Evolutionary conservation across 2,329 filamentous ascomycete species (phyloP), one percentile per base, ranked within the genome.

Genomic region (Aspergillus tamarii): DNA sequence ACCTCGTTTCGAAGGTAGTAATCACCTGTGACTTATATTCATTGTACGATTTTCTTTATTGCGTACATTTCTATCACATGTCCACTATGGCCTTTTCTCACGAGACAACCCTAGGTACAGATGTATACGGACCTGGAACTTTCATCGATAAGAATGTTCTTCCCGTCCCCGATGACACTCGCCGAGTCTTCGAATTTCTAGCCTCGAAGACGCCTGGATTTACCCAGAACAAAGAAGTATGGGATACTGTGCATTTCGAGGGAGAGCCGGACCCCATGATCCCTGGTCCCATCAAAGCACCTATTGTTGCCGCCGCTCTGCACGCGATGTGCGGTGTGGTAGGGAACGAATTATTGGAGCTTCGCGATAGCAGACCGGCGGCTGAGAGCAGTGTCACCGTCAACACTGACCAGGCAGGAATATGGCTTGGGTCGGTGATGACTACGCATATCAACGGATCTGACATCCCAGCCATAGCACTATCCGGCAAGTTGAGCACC

Each of bases 331-430:
- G 73, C 54, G 81, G 81, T 12, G 63, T 82, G 4, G 72, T 81
- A n/a, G 78, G 67, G 4, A 76, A 80, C 59, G 80, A 82, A 61
- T 72, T 83, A 14, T 65, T 79, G 1, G 72, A 71, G 21, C 52
- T 70, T 14, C 65, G 71, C 1, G 69, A 72, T 59, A 65, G 64
- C 1, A 67, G 60, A 16, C 58, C 62, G 5, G 62, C 59, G 3
- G 56, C 50, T 0, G 53, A 68, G 7, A 57, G 63, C 9, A 60
- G 55, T 2, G 71, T 84, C n/a, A 76, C 71, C 0, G 74, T 85
- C 60, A 78, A 85, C 67, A 84, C 82, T 0, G 81, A 83, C 23
- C 81, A 84, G 36, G 77, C 79, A 1, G 79, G 75, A 0, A 70
- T 85, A 9, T 85, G 80, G 76, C 76, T 83, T 39, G 81, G 75